Percentiles rank a stretch among this genome's conserved stretches.
These are phyloP conservation scores for Ogataea saltuana DNA, from an alignment of 805 yeast species.

Conservation along the genomic window DNA sequence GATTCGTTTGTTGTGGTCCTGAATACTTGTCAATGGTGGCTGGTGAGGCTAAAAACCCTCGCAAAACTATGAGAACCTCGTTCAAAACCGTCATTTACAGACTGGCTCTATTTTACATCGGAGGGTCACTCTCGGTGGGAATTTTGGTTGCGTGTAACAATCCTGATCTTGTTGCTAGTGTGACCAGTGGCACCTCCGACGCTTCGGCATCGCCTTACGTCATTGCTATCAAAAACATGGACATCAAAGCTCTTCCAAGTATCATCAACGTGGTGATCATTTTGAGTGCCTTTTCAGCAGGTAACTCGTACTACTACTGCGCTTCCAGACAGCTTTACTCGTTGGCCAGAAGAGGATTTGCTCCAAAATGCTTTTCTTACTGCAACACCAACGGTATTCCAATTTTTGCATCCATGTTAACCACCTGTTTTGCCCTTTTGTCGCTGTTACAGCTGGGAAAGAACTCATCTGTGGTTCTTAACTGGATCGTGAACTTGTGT, in stretches of 20 bases:
- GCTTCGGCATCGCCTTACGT: conserved; percentile 80
- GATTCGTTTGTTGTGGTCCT: conserved; percentile 44
- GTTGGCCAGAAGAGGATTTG: conserved; percentile 66
- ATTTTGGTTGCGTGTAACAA: conserved; percentile 41
- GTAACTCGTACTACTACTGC: conserved; percentile 74
- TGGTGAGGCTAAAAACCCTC: conserved; percentile 45
- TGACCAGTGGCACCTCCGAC: conserved; percentile 59
- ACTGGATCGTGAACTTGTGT: conserved; percentile 48
- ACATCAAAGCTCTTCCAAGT: conserved; percentile 65
- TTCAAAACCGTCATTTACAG: conserved; percentile 45
- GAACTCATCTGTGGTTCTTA: conserved; percentile 37
- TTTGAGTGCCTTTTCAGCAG: conserved; percentile 76
- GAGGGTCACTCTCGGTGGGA: conserved; percentile 44
- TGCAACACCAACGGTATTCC: conserved; percentile 74
- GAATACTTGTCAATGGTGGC: conserved; percentile 47
- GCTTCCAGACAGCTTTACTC: conserved; percentile 66
- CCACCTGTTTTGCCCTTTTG: conserved; percentile 60
- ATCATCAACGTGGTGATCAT: conserved; percentile 74
- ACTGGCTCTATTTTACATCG: conserved; percentile 45
- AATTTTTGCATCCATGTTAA: conserved; percentile 51
- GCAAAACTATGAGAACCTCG: conserved; percentile 41
- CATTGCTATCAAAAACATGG: conserved; percentile 67
- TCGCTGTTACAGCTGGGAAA: conserved; percentile 58
- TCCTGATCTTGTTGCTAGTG: conserved; percentile 42
- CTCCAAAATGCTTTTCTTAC: conserved; percentile 62